phyloP scores from a whole-genome alignment of 306 rosid genomes.

The Dalbergia cultrata region DNA sequence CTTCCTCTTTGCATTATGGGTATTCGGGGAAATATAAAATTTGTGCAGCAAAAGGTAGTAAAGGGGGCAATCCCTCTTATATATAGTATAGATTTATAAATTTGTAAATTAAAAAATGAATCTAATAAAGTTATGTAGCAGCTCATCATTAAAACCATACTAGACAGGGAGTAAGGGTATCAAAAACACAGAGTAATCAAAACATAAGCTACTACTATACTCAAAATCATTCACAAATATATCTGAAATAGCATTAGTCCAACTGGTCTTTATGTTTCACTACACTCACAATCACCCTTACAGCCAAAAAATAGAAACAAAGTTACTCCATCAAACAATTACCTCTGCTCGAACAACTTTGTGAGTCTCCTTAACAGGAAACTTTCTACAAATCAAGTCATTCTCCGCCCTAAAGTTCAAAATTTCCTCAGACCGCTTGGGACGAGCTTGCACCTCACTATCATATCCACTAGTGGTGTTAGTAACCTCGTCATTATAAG shows the following conservation, averaged over 20 bases:
- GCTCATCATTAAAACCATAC: neutral
- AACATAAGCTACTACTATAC: conserved; percentile 4
- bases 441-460: conserved; percentile 52
- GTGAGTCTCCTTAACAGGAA: conserved; percentile 90
- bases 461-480: conserved; percentile 67
- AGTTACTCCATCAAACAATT: conserved; percentile 33
- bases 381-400: conserved; percentile 86
- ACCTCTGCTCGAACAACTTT: conserved; percentile 84
- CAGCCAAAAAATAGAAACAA: conserved; percentile 6
- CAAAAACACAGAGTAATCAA: conserved; percentile 14
- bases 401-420: conserved; percentile 68
- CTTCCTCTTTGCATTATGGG: too few species aligned
- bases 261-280: conserved; percentile 1
- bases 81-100: too few species aligned
- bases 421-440: conserved; percentile 87
- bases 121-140: neutral
- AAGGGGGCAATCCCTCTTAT: too few species aligned
- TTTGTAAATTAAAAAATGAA: neutral
- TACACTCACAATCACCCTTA: conserved; percentile 18
- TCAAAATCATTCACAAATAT: conserved; percentile 31
- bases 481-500: conserved; percentile 60
- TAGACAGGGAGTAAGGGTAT: neutral
- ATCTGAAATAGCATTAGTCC: conserved; percentile 19
- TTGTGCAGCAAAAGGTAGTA: too few species aligned
- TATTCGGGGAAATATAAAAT: too few species aligned